phyloP scores from a whole-genome alignment of 306 rosid genomes.

The Styphnolobium japonicum region DNA sequence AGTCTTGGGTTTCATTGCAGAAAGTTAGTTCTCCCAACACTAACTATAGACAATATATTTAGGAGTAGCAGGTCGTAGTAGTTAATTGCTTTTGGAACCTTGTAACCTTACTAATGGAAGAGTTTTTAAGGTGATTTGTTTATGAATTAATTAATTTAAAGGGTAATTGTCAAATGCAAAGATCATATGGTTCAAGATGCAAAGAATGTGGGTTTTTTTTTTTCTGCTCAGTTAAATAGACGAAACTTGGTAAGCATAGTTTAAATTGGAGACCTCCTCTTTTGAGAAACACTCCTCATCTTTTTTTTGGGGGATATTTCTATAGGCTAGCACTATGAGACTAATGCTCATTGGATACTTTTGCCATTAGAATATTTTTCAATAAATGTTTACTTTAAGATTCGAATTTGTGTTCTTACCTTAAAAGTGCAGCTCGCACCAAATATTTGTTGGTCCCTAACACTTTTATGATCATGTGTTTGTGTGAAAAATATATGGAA shows the following conservation, averaged over 20 bases:
- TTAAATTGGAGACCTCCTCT: no score
- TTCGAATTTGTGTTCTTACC: no score
- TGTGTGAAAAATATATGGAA: background rate
- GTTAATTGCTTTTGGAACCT: conserved; percentile 13
- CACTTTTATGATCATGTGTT: background rate
- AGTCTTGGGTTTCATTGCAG: background rate
- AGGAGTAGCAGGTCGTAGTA: conserved; percentile 10
- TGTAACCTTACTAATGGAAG: background rate
- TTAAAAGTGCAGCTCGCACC: no score
- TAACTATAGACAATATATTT: background rate
- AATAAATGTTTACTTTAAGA: no score
- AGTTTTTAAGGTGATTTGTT: background rate
- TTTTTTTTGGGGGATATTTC: no score
- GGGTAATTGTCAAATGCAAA: background rate
- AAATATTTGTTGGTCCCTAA: no score
- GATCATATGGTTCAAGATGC: background rate
- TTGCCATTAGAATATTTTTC: no score
- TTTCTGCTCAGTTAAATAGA: no score
- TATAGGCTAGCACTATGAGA: no score
- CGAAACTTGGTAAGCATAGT: background rate
- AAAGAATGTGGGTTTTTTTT: background rate
- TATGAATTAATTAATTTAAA: background rate
- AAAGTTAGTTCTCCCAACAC: background rate
- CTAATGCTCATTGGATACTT: no score
- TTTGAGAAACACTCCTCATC: no score